A percentile compares a stretch with the other conserved stretches of the same genome.
phyloP scores from a whole-genome alignment of 1,139 yeast genomes.

The Diutina rugosa region DNA sequence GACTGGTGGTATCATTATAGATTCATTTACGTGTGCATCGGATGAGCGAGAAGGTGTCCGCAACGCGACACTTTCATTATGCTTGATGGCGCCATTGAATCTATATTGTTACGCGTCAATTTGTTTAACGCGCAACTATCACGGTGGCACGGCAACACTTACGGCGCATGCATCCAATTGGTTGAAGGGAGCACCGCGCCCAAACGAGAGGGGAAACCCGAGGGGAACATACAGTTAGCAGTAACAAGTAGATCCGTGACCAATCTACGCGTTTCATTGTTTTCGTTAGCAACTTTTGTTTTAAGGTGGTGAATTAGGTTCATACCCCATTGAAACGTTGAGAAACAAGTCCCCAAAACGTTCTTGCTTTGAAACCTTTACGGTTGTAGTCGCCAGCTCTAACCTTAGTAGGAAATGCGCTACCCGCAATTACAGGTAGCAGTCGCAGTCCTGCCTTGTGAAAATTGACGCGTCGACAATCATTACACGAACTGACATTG shows the following conservation, averaged over 20 bases:
- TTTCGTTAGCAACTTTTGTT: background rate
- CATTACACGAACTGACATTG: background rate
- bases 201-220: background rate
- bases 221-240: background rate
- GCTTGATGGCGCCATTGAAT: background rate
- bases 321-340: background rate
- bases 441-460: background rate
- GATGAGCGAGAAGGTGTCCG: background rate
- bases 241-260: background rate
- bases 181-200: background rate
- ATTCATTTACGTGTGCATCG: background rate
- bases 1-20: background rate
- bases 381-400: background rate
- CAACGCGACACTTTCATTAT: background rate
- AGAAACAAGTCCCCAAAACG: background rate
- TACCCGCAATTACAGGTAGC: background rate
- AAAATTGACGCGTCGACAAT: background rate
- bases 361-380: background rate
- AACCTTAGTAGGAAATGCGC: background rate
- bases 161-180: background rate
- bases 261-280: background rate
- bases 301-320: background rate
- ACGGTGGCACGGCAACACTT: background rate
- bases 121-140: background rate
- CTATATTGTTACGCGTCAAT: background rate